phyloP scores from a whole-genome alignment of 345 rosid genomes.

The Toxicodendron radicans region DNA sequence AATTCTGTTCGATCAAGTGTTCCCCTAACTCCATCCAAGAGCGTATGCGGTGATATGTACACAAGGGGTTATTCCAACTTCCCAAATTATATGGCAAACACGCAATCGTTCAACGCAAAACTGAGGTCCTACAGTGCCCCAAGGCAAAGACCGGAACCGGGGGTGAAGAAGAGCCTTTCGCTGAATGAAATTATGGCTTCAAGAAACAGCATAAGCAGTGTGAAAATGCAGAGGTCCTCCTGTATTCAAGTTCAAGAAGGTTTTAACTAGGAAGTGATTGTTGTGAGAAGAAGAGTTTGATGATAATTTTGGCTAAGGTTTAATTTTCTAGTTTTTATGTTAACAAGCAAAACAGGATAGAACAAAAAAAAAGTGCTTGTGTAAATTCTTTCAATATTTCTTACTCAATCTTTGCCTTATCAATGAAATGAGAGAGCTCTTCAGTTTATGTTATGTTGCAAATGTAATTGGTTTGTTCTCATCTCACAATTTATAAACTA shows the following conservation, averaged over 20 bases:
- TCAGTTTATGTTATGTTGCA: not conserved
- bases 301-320: not conserved
- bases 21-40: conserved; percentile 44
- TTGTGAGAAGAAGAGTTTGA: not conserved
- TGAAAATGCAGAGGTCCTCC: conserved; percentile 50
- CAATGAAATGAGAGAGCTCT: conserved; percentile 19
- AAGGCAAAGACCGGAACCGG: conserved; percentile 58
- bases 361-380: conserved; percentile 22
- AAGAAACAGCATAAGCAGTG: conserved; percentile 53
- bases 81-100: conserved; percentile 83
- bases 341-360: conserved; percentile 23
- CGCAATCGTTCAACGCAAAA: conserved; percentile 78
- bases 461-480: no score
- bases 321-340: conserved; percentile 16
- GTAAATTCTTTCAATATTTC: conserved; percentile 31
- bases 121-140: conserved; percentile 72
- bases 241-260: conserved; percentile 32
- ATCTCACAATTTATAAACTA: no score
- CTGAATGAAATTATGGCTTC: conserved; percentile 60
- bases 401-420: conserved; percentile 22
- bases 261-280: not conserved
- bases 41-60: conserved; percentile 41
- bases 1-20: conserved; percentile 15
- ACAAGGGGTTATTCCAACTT: conserved; percentile 39
- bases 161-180: conserved; percentile 48